Base-by-base conservation (phyloP, 2,329 filamentous ascomycete genomes). In the Fusarium papillatum region DNA sequence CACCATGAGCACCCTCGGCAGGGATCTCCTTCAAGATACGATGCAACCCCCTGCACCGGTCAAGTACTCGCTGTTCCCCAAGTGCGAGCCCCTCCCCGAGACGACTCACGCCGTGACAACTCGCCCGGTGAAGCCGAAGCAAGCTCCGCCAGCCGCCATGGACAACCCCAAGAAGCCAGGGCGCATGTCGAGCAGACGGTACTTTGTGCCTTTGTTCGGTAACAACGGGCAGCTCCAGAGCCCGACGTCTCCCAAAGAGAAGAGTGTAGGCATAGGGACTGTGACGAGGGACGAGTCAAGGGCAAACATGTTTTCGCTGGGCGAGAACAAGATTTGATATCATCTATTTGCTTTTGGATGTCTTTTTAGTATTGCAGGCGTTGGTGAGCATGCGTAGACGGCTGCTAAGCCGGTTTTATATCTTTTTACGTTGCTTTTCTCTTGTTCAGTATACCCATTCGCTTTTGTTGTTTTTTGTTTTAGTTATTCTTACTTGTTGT, bases 1-100 rank as follows among this genome's bases (percentile, higher is more conserved):
- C 19, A 75, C 76, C 3, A 77, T 80, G 74, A 80, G 78, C 41
- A 79, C 76, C 5, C 69, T 80, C 11, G 74, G 74, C 39, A 72
- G 64, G 50, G 69, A 76, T 24, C 76, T 79, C 14, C 61, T 77
- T 39, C 46, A 31, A 11, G 78, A 80, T 60, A 78, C 77, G 38
- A 77, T 76, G 74, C 71, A 71, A 17, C 53, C 72, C 3, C 71
- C 72, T 2, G 14, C 67, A 7, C 62, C 72, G 36, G 26, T 57
- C 24, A 69, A 66, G 36, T 75, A 72, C 70, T 59, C 46, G 17
- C 36, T 57, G 7, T 57, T 57, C 29, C 53, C 53, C 53, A 57
- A 57, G 13, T 57, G 53, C 29, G 19, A 57, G 8, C 53, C 53
- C 22, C 53, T 6, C n/a, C 9, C 19, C 16, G 48, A 53, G 24